Evolutionary conservation across 148 eudicot genomes (phyloP).

Genomic region (Chenopodium quinoa): DNA sequence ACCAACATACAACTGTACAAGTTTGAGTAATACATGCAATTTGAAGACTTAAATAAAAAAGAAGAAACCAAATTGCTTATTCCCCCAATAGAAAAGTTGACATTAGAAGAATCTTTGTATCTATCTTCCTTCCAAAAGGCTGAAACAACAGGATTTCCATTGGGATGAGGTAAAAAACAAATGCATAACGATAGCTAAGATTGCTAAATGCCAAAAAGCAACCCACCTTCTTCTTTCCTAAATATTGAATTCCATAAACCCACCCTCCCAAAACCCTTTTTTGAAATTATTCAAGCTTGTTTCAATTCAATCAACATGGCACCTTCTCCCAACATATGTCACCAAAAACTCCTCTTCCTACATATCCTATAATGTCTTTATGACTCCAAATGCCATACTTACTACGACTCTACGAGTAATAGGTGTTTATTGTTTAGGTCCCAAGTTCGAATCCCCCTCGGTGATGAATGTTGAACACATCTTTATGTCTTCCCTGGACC

Average conservation of each 20-base stretch:
- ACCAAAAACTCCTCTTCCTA: not conserved
- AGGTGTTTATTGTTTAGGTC: not conserved
- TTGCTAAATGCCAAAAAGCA: conserved; percentile 38
- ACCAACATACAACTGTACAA: not conserved
- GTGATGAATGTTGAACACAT: not conserved
- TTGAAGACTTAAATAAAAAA: conserved; percentile 9
- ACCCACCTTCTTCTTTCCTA: conserved; percentile 17
- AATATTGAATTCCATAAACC: conserved; percentile 23
- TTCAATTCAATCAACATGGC: conserved; percentile 17
- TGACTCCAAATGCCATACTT: not conserved
- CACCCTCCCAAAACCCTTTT: conserved; percentile 7
- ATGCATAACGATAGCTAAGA: conserved; percentile 18
- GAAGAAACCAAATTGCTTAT: conserved; percentile 11
- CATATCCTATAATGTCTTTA: not conserved
- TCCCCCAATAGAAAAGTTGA: conserved; percentile 5
- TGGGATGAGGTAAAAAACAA: conserved; percentile 22
- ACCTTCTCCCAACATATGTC: not conserved
- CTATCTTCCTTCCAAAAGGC: conserved; percentile 24
- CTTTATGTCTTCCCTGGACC: not conserved
- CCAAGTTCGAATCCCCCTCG: not conserved
- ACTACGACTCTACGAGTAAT: not conserved
- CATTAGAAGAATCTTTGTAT: conserved; percentile 30
- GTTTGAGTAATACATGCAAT: conserved; percentile 10
- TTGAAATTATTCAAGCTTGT: conserved; percentile 10
- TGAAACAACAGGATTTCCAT: conserved; percentile 28